These are phyloP conservation scores for Penicillium angulare DNA, from an alignment of 495 filamentous ascomycete genomes.

Conservation along the genomic window DNA sequence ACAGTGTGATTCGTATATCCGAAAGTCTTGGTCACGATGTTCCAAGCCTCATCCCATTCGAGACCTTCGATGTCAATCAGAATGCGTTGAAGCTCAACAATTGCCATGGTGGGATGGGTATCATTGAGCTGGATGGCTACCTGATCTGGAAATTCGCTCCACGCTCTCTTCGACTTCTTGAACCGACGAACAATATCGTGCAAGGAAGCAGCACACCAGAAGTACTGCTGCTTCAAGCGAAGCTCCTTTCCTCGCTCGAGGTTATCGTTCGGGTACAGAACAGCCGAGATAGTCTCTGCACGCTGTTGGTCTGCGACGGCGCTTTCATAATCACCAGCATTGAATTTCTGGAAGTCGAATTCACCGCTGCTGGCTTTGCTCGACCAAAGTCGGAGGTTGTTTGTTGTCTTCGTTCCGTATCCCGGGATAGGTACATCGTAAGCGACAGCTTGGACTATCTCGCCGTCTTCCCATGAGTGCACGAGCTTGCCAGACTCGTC, in stretches of 20 bases:
- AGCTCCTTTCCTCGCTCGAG: conserved; percentile 95
- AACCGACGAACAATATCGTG: conserved; percentile 95
- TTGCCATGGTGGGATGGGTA: conserved; percentile 93
- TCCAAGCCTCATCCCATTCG: conserved; percentile 93
- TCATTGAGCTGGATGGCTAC: conserved; percentile 98
- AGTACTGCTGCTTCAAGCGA: conserved; percentile 97
- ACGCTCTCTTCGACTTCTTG: conserved; percentile 91
- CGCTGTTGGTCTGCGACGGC: conserved; percentile 94
- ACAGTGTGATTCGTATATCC: conserved; percentile 99
- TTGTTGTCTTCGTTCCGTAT: conserved; percentile 83
- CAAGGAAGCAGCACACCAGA: conserved; percentile 97
- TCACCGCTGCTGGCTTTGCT: conserved; percentile 96
- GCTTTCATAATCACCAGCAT: conserved; percentile 95
- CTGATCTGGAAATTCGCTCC: conserved; percentile 90
- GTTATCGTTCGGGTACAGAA: conserved; percentile 97
- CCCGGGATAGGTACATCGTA: conserved; percentile 96
- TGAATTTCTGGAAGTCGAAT: conserved; percentile 99
- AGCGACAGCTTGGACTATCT: conserved; percentile 87
- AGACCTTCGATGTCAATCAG: conserved; percentile 85
- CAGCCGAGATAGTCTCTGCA: conserved; percentile 96
- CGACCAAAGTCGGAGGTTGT: conserved; percentile 95
- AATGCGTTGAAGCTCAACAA: conserved; percentile 93
- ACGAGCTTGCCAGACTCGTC: conserved; percentile 73
- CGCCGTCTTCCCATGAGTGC: conserved; percentile 83
- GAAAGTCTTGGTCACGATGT: conserved; percentile 73